Conservation (phyloP, 495 filamentous ascomycete species). For the Tuber calosporum region DNA sequence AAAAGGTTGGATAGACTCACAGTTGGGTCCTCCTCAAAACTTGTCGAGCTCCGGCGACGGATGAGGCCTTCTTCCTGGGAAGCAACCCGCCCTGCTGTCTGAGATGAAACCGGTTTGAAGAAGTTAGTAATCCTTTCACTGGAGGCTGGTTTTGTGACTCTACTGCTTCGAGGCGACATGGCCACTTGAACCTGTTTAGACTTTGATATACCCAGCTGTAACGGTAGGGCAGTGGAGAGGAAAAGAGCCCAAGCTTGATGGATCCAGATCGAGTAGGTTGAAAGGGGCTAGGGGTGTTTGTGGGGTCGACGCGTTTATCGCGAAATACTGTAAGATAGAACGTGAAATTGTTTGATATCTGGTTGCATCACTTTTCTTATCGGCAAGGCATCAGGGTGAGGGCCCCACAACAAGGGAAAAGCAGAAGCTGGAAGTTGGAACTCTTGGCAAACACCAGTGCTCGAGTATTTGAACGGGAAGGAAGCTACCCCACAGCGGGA, state of each 20-base stretch:
- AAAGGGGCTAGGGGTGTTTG: not conserved
- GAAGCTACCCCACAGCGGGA: no score
- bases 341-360: slow-evolving; percentile 13
- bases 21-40: not conserved
- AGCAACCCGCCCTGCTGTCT: not conserved
- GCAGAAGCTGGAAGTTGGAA: no score
- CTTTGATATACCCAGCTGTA: not conserved
- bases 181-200: not conserved
- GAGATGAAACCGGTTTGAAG: slow-evolving; percentile 18
- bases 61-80: not conserved
- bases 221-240: not conserved
- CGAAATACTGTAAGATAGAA: slow-evolving; percentile 25
- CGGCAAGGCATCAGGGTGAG: not conserved
- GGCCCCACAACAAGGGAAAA: no score
- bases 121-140: slow-evolving; percentile 17
- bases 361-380: not conserved
- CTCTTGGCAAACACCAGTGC: no score
- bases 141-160: not conserved
- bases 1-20: not conserved
- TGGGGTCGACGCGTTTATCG: slow-evolving; percentile 36
- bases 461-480: no score
- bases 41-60: not conserved
- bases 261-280: not conserved
- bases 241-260: not conserved
- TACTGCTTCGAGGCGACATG: not conserved